Evolutionary conservation across 2,329 filamentous ascomycete genomes (phyloP).

Genomic region (Beauveria australis): DNA sequence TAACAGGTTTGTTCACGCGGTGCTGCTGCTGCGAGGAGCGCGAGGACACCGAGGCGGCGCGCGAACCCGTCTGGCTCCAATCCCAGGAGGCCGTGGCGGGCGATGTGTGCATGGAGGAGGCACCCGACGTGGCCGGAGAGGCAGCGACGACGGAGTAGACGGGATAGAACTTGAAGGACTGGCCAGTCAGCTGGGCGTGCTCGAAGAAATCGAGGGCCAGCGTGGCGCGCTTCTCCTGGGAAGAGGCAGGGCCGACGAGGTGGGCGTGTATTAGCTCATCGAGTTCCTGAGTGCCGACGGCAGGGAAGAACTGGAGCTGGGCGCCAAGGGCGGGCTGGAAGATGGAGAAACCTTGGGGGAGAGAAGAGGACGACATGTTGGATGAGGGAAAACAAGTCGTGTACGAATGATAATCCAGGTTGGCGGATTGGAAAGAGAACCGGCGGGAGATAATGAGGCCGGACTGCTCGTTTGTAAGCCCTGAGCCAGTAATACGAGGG

Average conservation of each 20-base stretch:
- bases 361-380: constrained; percentile 21
- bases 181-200: constrained; percentile 43
- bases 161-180: constrained; percentile 54
- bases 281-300: constrained; percentile 54
- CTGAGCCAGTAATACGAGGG: not conserved
- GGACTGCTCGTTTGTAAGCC: constrained; percentile 10
- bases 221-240: constrained; percentile 50
- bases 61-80: constrained; percentile 29
- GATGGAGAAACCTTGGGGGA: constrained; percentile 47
- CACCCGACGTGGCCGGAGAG: constrained; percentile 41
- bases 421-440: not conserved
- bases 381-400: not conserved
- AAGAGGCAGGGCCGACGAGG: constrained; percentile 42
- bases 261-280: constrained; percentile 52
- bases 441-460: not conserved
- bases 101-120: constrained; percentile 41
- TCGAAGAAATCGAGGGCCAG: constrained; percentile 54
- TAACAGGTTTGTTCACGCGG: constrained; percentile 19
- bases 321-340: constrained; percentile 50
- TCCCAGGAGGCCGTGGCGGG: constrained; percentile 41
- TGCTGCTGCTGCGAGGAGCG: constrained; percentile 20
- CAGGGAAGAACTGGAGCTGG: constrained; percentile 56
- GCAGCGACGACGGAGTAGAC: constrained; percentile 32
- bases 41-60: constrained; percentile 23
- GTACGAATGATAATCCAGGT: not conserved